These are phyloP conservation scores for Fusarium sublunatum DNA, from an alignment of 2,329 filamentous ascomycete genomes.

Conservation along the genomic window DNA sequence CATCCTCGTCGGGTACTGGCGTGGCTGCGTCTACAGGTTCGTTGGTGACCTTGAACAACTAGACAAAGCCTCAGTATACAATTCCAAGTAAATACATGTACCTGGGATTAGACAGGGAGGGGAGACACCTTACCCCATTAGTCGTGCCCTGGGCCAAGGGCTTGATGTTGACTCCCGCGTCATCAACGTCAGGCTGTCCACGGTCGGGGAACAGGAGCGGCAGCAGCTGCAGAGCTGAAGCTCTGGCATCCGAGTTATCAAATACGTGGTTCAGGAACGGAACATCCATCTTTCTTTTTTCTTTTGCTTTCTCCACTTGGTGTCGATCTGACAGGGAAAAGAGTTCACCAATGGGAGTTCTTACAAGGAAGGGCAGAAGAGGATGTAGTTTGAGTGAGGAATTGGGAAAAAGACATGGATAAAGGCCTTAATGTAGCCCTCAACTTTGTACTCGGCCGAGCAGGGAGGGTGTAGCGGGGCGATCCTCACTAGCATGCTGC, in stretches of 20 bases:
- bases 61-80: constrained; percentile 8
- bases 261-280: constrained; percentile 30
- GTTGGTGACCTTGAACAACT: constrained; percentile 37
- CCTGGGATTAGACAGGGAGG: neutral
- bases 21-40: neutral
- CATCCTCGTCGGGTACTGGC: neutral
- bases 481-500: neutral
- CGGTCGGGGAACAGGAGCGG: constrained; percentile 25
- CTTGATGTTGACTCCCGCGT: constrained; percentile 14
- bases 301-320: neutral
- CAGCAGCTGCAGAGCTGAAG: constrained; percentile 22
- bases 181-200: neutral
- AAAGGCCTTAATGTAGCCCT: constrained; percentile 4
- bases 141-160: constrained; percentile 37
- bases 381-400: neutral
- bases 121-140: constrained; percentile 30
- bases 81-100: neutral
- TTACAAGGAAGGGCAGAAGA: neutral
- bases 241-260: constrained; percentile 20
- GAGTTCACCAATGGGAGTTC: neutral
- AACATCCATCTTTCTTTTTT: constrained; percentile 13
- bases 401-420: neutral
- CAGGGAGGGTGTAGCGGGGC: neutral
- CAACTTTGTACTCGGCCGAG: neutral
- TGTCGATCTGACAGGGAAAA: neutral